Evolutionary conservation across 345 rosid genomes (phyloP), one percentile per base, ranked within the genome.

Genomic region (Aquilaria sinensis): DNA sequence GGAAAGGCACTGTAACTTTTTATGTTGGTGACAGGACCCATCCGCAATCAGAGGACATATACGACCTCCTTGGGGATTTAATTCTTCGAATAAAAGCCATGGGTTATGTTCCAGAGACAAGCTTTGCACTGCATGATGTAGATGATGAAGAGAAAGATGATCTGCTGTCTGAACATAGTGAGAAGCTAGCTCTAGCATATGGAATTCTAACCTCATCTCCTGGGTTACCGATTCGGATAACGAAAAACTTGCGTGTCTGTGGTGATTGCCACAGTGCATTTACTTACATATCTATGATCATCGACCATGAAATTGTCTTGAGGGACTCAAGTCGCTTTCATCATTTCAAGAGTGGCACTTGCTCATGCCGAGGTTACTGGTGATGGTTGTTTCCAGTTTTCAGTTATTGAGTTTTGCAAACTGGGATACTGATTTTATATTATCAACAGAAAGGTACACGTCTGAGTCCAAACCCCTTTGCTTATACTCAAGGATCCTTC

Each of bases 301-400:
- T 84, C 53, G 77, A 88, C 13, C 81, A 78, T 60, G 93, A 88
- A 74, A 88, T 91, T 74, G 79, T 86, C 76, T 43, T 88, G 78
- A 84, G 97, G 69, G 97, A 90, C 47, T 84, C 96, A 0, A 90
- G 88, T 67, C 96, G 97, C 72, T 90, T 90, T 79, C 96, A 90
- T 75, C 96, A 88, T 80, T 88, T 86, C 81, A 88, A 84, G 77
- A 74, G 75, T 32, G 97, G 96, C 41, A 45, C 79, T 8, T 91
- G 97, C 82, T 81, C 93, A 12, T 90, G 97, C 72, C 75, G 77
- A 67, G 93, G 91, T 62, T 87, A 78, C 68, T 90, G 97, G 96
- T 90, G 80, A 84, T 52, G 30, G 50, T 57, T 46, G 53, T 57
- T 62, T 53, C 53, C 32, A n/a, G 47, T 31, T 55, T 12, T 48